phyloP scores from a whole-genome alignment of 2,329 filamentous ascomycete genomes.

The Monosporascus sp. region DNA sequence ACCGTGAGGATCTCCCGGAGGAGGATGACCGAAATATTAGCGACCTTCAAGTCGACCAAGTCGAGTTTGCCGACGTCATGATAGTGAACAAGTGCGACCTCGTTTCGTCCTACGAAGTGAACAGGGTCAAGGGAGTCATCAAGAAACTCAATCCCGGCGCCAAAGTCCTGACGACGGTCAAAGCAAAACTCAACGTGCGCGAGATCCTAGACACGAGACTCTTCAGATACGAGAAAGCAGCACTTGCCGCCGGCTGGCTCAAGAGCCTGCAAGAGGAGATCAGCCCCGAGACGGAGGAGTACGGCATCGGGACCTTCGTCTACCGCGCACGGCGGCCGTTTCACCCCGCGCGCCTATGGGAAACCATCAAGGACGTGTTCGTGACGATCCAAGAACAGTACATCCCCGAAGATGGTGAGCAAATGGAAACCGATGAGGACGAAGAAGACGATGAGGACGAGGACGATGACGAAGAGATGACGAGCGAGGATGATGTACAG shows the following conservation, averaged over 20 bases:
- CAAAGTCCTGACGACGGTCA: slow-evolving; percentile 57
- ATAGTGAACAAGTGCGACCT: slow-evolving; percentile 67
- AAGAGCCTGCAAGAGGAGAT: slow-evolving; percentile 66
- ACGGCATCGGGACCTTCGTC: slow-evolving; percentile 66
- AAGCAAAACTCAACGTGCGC: slow-evolving; percentile 46
- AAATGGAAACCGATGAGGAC: slow-evolving; percentile 18
- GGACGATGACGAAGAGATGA: slow-evolving; percentile 22
- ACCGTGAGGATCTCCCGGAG: slow-evolving; percentile 51
- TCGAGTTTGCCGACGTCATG: slow-evolving; percentile 71
- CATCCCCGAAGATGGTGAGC: slow-evolving; percentile 25
- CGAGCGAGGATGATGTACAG: slow-evolving; percentile 18
- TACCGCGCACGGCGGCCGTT: slow-evolving; percentile 57
- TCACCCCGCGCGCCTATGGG: slow-evolving; percentile 42
- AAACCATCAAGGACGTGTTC: slow-evolving; percentile 43
- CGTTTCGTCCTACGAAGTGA: slow-evolving; percentile 32
- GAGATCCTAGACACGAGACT: slow-evolving; percentile 61
- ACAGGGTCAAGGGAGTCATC: slow-evolving; percentile 49
- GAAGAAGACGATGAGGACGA: slow-evolving; percentile 30
- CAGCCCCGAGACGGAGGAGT: slow-evolving; percentile 68
- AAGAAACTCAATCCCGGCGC: slow-evolving; percentile 61
- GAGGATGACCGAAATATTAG: slow-evolving; percentile 72
- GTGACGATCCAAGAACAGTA: slow-evolving; percentile 43
- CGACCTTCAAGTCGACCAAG: slow-evolving; percentile 71
- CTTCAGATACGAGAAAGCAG: slow-evolving; percentile 60
- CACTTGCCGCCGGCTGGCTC: slow-evolving; percentile 64